Evolutionary conservation across 2,329 filamentous ascomycete genomes (phyloP).

Genomic region (Ceratocystis lukuohia): DNA sequence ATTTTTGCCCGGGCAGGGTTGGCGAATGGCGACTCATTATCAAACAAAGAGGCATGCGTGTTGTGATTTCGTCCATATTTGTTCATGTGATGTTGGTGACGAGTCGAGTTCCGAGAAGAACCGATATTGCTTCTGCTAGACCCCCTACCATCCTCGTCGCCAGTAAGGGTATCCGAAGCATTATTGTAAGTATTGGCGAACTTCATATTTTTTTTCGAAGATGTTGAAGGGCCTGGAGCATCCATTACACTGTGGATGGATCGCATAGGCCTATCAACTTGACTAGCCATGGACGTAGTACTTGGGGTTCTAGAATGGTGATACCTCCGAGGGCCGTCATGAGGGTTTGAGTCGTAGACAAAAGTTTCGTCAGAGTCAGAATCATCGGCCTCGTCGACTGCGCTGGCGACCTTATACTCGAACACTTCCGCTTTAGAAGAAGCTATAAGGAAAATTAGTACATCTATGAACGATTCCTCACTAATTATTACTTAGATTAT

Average conservation of each 20-base stretch:
- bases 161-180: conserved; percentile 38
- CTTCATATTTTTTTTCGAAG: conserved; percentile 80
- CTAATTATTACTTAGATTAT: conserved; percentile 37
- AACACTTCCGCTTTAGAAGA: conserved; percentile 97
- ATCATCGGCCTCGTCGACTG: conserved; percentile 88
- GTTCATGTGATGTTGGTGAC: conserved; percentile 76
- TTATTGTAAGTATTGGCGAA: conserved; percentile 71
- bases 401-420: conserved; percentile 89
- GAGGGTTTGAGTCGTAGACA: conserved; percentile 96
- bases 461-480: neutral
- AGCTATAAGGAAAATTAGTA: conserved; percentile 33
- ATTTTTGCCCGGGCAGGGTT: conserved; percentile 52
- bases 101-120: conserved; percentile 50
- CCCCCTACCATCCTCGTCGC: conserved; percentile 54
- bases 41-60: conserved; percentile 56
- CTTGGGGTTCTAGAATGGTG: conserved; percentile 95
- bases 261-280: conserved; percentile 45
- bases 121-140: conserved; percentile 47
- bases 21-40: conserved; percentile 66
- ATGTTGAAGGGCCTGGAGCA: conserved; percentile 32
- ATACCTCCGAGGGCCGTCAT: conserved; percentile 57
- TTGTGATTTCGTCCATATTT: conserved; percentile 51
- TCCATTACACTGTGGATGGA: conserved; percentile 58
- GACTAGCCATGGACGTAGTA: conserved; percentile 68
- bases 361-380: conserved; percentile 98